Evolutionary conservation across 78 protist species (phyloP), one percentile per base, ranked within the genome.

Genomic region (Creolimax fragrantissima): DNA sequence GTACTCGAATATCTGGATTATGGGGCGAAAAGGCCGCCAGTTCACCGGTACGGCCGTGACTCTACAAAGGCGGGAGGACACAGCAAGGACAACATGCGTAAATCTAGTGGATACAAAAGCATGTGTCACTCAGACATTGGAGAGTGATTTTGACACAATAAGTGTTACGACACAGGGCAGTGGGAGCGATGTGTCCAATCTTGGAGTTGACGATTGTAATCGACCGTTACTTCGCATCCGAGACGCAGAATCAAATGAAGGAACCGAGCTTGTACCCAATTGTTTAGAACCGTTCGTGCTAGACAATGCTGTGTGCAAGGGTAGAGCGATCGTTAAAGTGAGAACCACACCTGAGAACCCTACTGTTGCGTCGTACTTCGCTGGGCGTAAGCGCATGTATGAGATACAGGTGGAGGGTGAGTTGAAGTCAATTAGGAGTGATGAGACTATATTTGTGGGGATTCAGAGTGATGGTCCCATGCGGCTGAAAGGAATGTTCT

Each of bases 321-420:
- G 86, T 1, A 6, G 35, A 6, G 86, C 35, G 6, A 6, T 83
- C 6, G 44, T 83, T 32, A 83, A 83, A 41, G 17, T 83, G 6
- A 0, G 35, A 24, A 6, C 7, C 6, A 24, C 7, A 6, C 86
- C 86, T 1, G 86, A 83, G 86, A 41, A 83, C 7, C 17, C 86
- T 24, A 35, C 7, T 24, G 7, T 35, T 11, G 86, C 5, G 7
- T 41, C 86, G 6, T 83, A 83, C 86, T 83, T 83, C 35, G 7
- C 5, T 24, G 86, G 86, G 6, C 7, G 35, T 32, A 83, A 83
- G 86, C 86, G 86, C 86, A 83, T 83, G 86, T 83, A 35, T 11
- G 86, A 83, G 86, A 83, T 83, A 6, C 86, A 83, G 7, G 86
- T 83, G 7, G 42, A 83, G 86, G 86, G 86, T 24, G 35, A 83